phyloP scores from a whole-genome alignment of 495 filamentous ascomycete species.

The Rostrohypoxylon terebratum region DNA sequence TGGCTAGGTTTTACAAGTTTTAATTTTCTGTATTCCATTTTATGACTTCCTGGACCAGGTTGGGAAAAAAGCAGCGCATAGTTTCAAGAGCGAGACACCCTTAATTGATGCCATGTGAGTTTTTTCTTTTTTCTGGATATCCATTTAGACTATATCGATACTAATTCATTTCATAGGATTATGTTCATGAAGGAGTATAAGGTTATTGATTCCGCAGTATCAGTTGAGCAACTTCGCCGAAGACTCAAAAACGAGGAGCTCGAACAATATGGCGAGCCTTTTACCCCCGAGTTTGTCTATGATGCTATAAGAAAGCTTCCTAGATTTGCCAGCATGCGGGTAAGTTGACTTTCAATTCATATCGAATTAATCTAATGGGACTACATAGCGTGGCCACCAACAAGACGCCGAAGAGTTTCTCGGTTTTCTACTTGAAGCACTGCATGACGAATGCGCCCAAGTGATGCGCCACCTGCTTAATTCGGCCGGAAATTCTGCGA shows the following conservation, averaged over 20 bases:
- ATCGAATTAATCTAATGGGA: constrained; percentile 47
- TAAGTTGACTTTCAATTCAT: constrained; percentile 55
- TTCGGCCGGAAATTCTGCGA: constrained; percentile 53
- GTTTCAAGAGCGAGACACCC: constrained; percentile 94
- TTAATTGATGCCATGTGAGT: constrained; percentile 92
- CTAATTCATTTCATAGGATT: constrained; percentile 68
- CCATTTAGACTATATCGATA: not conserved
- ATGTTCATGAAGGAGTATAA: constrained; percentile 96
- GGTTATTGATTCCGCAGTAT: constrained; percentile 80
- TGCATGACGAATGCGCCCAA: constrained; percentile 90
- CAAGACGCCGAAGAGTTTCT: constrained; percentile 99
- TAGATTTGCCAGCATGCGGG: constrained; percentile 90
- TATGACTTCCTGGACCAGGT: constrained; percentile 93
- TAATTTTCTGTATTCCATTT: constrained; percentile 93
- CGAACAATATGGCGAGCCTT: constrained; percentile 90
- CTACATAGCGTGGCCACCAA: constrained; percentile 83
- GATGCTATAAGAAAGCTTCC: constrained; percentile 87
- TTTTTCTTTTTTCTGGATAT: not conserved
- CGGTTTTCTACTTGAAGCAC: constrained; percentile 89
- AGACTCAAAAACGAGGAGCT: constrained; percentile 83
- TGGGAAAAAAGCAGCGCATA: constrained; percentile 83
- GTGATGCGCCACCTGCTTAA: constrained; percentile 70
- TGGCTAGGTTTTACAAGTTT: constrained; percentile 85
- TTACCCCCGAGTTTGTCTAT: constrained; percentile 95
- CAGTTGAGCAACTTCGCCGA: constrained; percentile 76